A percentile compares a stretch with the other conserved stretches of the same genome.
Evolutionary conservation across 352 stramenopile genomes (phyloP).

Genomic region (Phytophthora litchii): DNA sequence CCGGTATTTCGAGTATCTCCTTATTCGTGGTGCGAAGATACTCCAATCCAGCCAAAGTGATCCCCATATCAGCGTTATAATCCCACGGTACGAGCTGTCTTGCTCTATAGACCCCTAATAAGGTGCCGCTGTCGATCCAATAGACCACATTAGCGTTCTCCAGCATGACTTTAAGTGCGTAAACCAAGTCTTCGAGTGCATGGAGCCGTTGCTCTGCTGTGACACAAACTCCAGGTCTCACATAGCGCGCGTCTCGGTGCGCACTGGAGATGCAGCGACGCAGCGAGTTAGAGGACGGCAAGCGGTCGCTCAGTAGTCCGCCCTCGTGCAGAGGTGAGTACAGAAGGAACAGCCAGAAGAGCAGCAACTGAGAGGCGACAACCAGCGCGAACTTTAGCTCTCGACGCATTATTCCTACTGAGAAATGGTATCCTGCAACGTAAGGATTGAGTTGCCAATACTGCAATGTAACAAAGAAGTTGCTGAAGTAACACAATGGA

Average conservation of each 20-base stretch:
- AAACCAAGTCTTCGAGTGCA: slow-evolving; percentile 46
- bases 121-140: slow-evolving; percentile 63
- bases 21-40: slow-evolving; percentile 23
- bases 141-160: slow-evolving; percentile 45
- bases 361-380: slow-evolving; percentile 38
- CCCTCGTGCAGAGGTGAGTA: slow-evolving; percentile 28
- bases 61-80: slow-evolving; percentile 51
- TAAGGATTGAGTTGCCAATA: no score
- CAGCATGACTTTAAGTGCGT: slow-evolving; percentile 40
- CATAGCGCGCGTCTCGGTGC: slow-evolving; percentile 47
- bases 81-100: slow-evolving; percentile 56
- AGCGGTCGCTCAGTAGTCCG: slow-evolving; percentile 12
- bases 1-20: slow-evolving; percentile 29
- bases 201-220: slow-evolving; percentile 39
- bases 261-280: slow-evolving; percentile 44
- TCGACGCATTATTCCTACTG: no score
- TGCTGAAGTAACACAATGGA: no score
- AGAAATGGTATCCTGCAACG: no score
- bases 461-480: no score
- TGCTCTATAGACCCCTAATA: slow-evolving; percentile 56
- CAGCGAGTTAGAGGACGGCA: slow-evolving; percentile 31
- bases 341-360: slow-evolving; percentile 47
- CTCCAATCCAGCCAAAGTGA: slow-evolving; percentile 34
- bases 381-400: slow-evolving; percentile 42
- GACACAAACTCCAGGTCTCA: slow-evolving; percentile 38